Base-by-base conservation (phyloP, 192 early-diverging fungal genomes). In the Gigaspora rosea region DNA sequence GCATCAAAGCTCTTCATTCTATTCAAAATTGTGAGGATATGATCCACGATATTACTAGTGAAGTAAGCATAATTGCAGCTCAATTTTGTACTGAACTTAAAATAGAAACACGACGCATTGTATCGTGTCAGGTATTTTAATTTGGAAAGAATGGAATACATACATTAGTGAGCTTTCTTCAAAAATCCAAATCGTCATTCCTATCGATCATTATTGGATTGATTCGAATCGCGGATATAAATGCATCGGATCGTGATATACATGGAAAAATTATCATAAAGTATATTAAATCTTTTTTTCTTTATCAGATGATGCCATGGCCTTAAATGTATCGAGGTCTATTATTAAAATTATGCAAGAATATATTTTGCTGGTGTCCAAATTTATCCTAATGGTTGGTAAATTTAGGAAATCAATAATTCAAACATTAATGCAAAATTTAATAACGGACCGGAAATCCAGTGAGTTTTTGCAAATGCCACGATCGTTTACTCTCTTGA, bases 91-190 rank as follows among this genome's bases (percentile, higher is more conserved):
- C 33, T 32, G 56, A 16, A n/a, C n/a, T 73, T 8, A 20, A 59
- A 8, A 73, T 47, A n/a, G 71, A 73, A 59, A 18, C 36, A 32
- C 32, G 58, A 47, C 54, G 70, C 22, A 71, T 71, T n/a, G 52
- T 54, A 32, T 51, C 48, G 20, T 36, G 20, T 20, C 71, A 46
- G 10, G 20, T 16, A 20, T 22, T 56, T 47, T 15, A 0, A 59
- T 73, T 49, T 12, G 54, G 35, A 7, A 8, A 46, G 71, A 73
- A 59, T 73, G 71, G 71, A 56, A 56, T 73, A 56, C 50, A 8
- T 71, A 71, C 35, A 32, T 71, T 54, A 18, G 41, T 1, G 49
- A 71, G 6, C 52, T 71, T 13, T 16, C 12, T 71, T 52, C 27
- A 71, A 51, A n/a, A 35, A 54, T 71, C 27, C 22, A n/a, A 18